These are phyloP conservation scores for Colletotrichum simmondsii DNA, from an alignment of 2,329 filamentous ascomycete genomes.

Conservation along the genomic window DNA sequence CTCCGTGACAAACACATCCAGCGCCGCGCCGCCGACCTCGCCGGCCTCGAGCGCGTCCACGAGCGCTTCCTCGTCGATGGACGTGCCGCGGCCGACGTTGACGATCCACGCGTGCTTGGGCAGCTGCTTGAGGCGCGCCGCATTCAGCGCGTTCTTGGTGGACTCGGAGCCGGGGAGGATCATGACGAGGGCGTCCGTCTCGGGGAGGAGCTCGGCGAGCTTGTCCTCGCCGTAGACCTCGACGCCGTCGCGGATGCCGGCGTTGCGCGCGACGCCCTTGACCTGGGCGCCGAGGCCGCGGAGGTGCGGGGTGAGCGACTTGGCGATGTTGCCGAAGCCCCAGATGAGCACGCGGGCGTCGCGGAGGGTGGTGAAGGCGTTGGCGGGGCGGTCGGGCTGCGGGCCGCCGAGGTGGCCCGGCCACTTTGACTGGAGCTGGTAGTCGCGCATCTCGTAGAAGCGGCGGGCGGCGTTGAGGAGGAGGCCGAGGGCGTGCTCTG, in stretches of 20 bases:
- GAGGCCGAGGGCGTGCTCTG: conserved; percentile 71
- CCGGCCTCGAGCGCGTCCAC: conserved; percentile 55
- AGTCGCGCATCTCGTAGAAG: conserved; percentile 73
- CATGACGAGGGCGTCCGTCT: conserved; percentile 75
- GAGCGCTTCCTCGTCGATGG: conserved; percentile 61
- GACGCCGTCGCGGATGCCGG: conserved; percentile 68
- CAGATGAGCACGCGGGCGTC: conserved; percentile 69
- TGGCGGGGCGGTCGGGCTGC: conserved; percentile 66
- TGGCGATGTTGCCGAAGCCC: conserved; percentile 76
- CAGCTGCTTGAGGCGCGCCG: conserved; percentile 61
- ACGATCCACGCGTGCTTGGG: conserved; percentile 68
- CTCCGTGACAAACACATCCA: conserved; percentile 61
- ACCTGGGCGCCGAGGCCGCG: conserved; percentile 67
- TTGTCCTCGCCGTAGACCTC: conserved; percentile 67
- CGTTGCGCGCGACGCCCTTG: conserved; percentile 64
- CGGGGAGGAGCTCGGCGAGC: conserved; percentile 61
- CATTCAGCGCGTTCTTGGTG: conserved; percentile 66
- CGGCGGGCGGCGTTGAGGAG: conserved; percentile 65
- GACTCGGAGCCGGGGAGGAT: conserved; percentile 69
- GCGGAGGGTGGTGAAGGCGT: conserved; percentile 68
- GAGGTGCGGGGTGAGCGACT: conserved; percentile 66
- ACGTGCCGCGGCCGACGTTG: conserved; percentile 62
- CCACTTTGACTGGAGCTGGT: conserved; percentile 67
- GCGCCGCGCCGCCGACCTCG: conserved; percentile 58
- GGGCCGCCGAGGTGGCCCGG: conserved; percentile 70